Evolutionary conservation across 306 rosid species (phyloP), one percentile per base, ranked within the genome.

Genomic region (Macrotyloma uniflorum): DNA sequence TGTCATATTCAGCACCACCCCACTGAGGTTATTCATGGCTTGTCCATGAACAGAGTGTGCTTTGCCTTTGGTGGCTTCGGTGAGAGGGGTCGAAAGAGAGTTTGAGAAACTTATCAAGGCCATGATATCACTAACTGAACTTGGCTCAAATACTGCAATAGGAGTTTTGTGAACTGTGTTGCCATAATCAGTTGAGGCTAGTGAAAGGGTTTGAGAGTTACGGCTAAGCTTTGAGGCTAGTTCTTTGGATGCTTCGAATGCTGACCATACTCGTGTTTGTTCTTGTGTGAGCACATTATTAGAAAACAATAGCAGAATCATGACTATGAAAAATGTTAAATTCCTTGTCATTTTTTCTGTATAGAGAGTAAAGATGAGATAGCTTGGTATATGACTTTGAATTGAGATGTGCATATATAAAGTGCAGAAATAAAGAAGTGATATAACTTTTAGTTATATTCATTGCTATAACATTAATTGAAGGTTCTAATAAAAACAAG

Each of bases 1-100:
- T 0, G 91, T 83, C 99, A 95, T 92, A n/a, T 93, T 91, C 32
- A 95, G 77, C 55, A 93, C 98, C 13, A 95, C 58, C 4, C 99
- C 99, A 6, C 40, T 36, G 9, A 36, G 40, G 40, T 36, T 36
- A 36, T 8, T 36, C 89, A 86, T 83, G 51, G 90, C 69, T 58
- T 95, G 98, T 11, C 98, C 99, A 0, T 76, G 84, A 18, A 80
- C 84, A 0, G 96, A 95, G 80, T 95, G 99, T 1, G 78, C 97
- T 15, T 84, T 89, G 3, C 99, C 99, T 70, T 90, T 82, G 0
- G 96, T 84, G 1, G 93, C 97, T 4, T 91, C 43, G 2, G 72
- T n/a, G 15, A 84, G 90, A 15, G 95, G 97, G 0, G 24, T 18
- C 6, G 70, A 43, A 10, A 40, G 61, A 5, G 75, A 61, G 73